phyloP scores from a whole-genome alignment of 441 rosid genomes.

The Corymbia citriodora region DNA sequence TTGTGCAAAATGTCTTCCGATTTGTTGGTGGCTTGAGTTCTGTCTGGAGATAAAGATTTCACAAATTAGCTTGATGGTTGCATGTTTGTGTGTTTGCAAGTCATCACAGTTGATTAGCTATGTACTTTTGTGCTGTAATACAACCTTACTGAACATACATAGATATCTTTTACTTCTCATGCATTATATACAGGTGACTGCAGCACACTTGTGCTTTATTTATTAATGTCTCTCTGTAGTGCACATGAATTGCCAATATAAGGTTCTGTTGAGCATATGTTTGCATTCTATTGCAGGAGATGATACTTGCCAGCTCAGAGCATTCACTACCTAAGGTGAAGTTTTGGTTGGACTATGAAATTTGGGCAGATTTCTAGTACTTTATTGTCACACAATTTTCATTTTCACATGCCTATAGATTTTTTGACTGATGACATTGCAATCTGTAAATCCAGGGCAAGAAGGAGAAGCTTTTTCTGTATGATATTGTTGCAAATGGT shows the following conservation, averaged over 20 bases:
- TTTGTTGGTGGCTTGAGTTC: not conserved
- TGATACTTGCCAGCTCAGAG: constrained; percentile 48
- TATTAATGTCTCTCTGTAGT: constrained; percentile 1
- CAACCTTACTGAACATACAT: not conserved
- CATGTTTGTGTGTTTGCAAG: not conserved
- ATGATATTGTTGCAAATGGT: constrained; percentile 98
- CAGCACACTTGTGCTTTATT: not conserved
- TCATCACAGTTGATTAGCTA: not conserved
- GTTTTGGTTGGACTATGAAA: not conserved
- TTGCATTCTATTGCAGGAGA: constrained; percentile 33
- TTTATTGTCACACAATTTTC: not conserved
- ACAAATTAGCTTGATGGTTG: not conserved
- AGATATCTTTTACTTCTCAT: not conserved
- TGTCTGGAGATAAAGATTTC: not conserved
- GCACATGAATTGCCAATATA: not conserved
- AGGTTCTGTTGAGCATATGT: not conserved
- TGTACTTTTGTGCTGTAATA: not conserved
- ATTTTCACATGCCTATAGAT: not conserved
- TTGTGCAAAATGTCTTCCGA: not conserved
- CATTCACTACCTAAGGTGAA: constrained; percentile 32
- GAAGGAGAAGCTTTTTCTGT: constrained; percentile 65
- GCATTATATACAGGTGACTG: not conserved
- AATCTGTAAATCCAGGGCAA: constrained; percentile 26
- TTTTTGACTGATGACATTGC: not conserved
- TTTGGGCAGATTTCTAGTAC: not conserved